Base-by-base conservation (phyloP, 106 monocot species). In the Dendrobium nobile region DNA sequence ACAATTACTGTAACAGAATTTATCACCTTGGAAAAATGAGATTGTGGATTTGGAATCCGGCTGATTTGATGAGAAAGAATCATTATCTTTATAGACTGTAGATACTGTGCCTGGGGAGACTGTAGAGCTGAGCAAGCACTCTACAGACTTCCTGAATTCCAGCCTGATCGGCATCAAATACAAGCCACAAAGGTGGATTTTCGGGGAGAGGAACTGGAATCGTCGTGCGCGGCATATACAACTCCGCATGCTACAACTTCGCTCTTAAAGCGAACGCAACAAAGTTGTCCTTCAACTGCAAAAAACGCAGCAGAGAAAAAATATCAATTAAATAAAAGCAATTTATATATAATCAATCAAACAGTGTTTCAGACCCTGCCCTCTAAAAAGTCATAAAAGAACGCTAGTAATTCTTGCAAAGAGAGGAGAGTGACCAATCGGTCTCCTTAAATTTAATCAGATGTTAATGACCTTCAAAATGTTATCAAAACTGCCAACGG, bases 221-320 rank as follows among this genome's bases (percentile, higher is more conserved):
- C 90, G 86, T 6, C 94, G 92, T 47, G 96, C 96, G 96, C 96
- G 51, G 92, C 92, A 83, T 94, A 97, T 37, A 97, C 90, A 44
- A 97, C 96, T 15, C 96, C 96, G 75, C 96, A 94, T 72, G 96
- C 96, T 24, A 97, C 89, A 13, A 97, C 96, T 84, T 97, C 94
- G 65, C 96, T 97, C 90, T 97, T 97, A 88, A 97, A 97, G 41
- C 94, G 90, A 44, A 97, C 96, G 78, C 96, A 97, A n/a, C 17
- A 97, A 75, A 13, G 88, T 97, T 77, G 96, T 97, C 47, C 96
- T 81, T 85, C 94, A 82, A 78, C 96, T 97, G 70, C 22, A 13
- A 84, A 45, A 45, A 64, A 73, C 45, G 15, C 3, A 51, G 22
- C 75, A 16, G 33, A 79, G 24, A n/a, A 51, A 47, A 82, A 41